Evolutionary conservation across 192 early-diverging fungal genomes (phyloP), one percentile per base, ranked within the genome.

Genomic region (Linnemannia elongata): DNA sequence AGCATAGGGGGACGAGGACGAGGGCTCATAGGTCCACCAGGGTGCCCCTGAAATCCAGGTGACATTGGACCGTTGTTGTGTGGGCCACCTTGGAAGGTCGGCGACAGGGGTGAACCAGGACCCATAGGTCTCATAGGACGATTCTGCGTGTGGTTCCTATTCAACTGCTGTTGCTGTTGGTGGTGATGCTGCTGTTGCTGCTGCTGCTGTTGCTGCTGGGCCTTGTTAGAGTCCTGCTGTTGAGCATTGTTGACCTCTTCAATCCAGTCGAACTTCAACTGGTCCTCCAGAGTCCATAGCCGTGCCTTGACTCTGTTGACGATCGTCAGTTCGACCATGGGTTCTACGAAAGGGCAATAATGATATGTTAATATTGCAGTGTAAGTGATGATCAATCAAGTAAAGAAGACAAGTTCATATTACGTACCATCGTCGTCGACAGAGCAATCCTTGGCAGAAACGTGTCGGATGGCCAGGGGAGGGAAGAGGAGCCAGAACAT

Each of bases 391-490:
- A 36, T 3, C 15, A 45, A 7, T 2, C 27, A 7, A 4, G 71
- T 4, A 55, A 55, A 47, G 20, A 47, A 33, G 17, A 45, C 10
- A 47, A 27, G 30, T n/a, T 80, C 12, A 42, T 5, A 20, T 33
- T 7, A 27, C 77, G 38, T 76, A 89, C 90, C 88, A 57, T 79
- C 52, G 17, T 88, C 82, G 30, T 79, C 60, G 70, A 80, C 39
- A 66, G 76, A 79, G 24, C 83, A 72, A 70, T 90, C 87, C n/a
- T 69, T 76, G 12, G 90, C 82, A 12, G 55, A 35, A 18, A 93
- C 84, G 82, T 92, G 90, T 73, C 80, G 85, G 15, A 88, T 80
- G 3, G 88, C 79, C 35, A 93, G 74, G 22, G 92, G 90, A 74
- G 91, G 90, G 74, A 89, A 93, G 27, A 93, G 74, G 20, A 93